These are phyloP conservation scores for Ilyonectria mors-panacis DNA, from an alignment of 2,329 filamentous ascomycete species.

Conservation along the genomic window DNA sequence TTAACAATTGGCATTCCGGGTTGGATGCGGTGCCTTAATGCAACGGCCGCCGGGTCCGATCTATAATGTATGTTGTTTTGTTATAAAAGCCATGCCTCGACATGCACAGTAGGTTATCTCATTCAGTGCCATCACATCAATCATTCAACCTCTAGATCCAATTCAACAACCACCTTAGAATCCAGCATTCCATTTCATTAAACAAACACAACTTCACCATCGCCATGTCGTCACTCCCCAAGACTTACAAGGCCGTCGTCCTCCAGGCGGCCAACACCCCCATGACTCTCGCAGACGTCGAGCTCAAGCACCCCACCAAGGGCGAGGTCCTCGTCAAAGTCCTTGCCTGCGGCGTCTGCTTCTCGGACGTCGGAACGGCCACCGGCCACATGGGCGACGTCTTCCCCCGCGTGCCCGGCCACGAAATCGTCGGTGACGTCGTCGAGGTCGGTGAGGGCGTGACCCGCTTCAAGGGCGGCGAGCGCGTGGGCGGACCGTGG, in stretches of 20 bases:
- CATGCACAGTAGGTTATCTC: neutral
- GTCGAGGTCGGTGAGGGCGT: conserved; percentile 72
- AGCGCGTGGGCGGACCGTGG: conserved; percentile 72
- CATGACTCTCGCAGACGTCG: conserved; percentile 71
- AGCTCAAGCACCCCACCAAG: conserved; percentile 68
- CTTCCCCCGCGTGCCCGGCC: conserved; percentile 76
- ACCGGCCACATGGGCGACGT: conserved; percentile 66
- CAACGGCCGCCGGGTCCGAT: neutral
- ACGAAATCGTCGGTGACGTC: conserved; percentile 80
- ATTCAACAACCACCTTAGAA: neutral
- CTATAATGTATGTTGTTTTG: neutral
- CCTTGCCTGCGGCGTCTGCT: conserved; percentile 80
- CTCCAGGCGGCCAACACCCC: conserved; percentile 67
- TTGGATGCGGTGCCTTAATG: neutral
- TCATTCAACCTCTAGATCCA: neutral
- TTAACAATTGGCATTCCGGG: neutral
- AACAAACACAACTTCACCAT: neutral
- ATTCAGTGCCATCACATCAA: neutral
- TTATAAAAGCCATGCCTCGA: conserved; percentile 12
- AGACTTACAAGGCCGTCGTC: conserved; percentile 77
- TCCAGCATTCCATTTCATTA: neutral
- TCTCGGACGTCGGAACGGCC: conserved; percentile 69
- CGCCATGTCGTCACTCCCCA: conserved; percentile 65
- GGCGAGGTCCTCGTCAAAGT: conserved; percentile 80
- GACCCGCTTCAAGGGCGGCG: conserved; percentile 72